Evolutionary conservation across 2,329 filamentous ascomycete genomes (phyloP).

Genomic region (Penicillium sp.): DNA sequence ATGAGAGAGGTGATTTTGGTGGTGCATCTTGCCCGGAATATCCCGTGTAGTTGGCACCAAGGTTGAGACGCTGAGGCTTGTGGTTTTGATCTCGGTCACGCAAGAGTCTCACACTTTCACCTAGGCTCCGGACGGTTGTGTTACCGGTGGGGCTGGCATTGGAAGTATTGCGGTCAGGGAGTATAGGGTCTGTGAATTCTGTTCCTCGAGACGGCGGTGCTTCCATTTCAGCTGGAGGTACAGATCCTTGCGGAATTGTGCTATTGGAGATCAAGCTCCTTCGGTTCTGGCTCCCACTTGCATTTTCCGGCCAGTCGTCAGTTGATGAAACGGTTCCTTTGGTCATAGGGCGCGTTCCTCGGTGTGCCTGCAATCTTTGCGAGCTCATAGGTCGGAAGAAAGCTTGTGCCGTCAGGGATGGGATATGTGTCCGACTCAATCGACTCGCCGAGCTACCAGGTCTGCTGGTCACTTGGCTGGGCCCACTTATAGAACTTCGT

Average conservation of each 20-base stretch:
- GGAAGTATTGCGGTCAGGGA: conserved; percentile 65
- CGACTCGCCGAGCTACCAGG: conserved; percentile 59
- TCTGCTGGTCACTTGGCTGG: conserved; percentile 49
- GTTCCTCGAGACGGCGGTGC: conserved; percentile 72
- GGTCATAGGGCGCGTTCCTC: conserved; percentile 56
- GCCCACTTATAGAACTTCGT: conserved; percentile 40
- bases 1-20: conserved; percentile 69
- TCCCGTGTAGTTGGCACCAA: conserved; percentile 59
- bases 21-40: conserved; percentile 55
- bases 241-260: conserved; percentile 40
- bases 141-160: conserved; percentile 68
- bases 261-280: conserved; percentile 58
- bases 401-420: conserved; percentile 79
- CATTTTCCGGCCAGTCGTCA: conserved; percentile 45
- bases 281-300: conserved; percentile 47
- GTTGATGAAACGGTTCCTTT: conserved; percentile 35
- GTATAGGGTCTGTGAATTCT: conserved; percentile 71
- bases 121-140: conserved; percentile 60
- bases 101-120: conserved; percentile 75
- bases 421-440: conserved; percentile 79
- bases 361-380: conserved; percentile 85
- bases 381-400: conserved; percentile 98
- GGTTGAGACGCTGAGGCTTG: conserved; percentile 49
- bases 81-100: conserved; percentile 50
- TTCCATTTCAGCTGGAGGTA: conserved; percentile 46